Percentiles rank a stretch among this genome's conserved stretches.
Conservation (phyloP, 768 basidiomycete species). For the Leccinum pellstonianum region DNA sequence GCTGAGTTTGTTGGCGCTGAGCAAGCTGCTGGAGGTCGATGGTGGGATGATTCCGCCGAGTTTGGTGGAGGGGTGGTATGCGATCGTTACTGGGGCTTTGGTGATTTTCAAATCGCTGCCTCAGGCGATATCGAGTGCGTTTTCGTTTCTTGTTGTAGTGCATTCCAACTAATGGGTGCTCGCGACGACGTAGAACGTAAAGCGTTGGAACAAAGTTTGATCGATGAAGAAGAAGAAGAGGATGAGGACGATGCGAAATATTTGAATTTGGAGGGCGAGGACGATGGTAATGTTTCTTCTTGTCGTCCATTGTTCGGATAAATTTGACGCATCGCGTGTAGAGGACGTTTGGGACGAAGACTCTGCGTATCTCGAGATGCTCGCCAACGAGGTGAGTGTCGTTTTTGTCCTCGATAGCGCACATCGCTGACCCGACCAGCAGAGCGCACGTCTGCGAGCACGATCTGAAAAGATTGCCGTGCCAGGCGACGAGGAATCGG, state of each 20-base stretch:
- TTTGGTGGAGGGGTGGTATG: slow-evolving; percentile 71
- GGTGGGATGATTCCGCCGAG: slow-evolving; percentile 52
- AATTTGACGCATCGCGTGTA: slow-evolving; percentile 21
- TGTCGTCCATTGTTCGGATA: background rate
- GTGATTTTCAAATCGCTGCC: slow-evolving; percentile 78
- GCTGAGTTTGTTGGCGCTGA: slow-evolving; percentile 72
- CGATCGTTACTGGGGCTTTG: slow-evolving; percentile 67
- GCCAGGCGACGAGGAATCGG: slow-evolving; percentile 34
- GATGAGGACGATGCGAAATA: slow-evolving; percentile 49
- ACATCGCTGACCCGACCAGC: background rate
- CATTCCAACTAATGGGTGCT: background rate
- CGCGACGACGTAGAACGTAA: slow-evolving; percentile 50
- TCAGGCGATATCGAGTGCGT: slow-evolving; percentile 69
- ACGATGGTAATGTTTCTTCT: slow-evolving; percentile 44
- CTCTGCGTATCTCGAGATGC: slow-evolving; percentile 82
- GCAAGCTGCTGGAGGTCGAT: slow-evolving; percentile 72
- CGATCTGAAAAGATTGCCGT: slow-evolving; percentile 45
- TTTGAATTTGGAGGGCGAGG: slow-evolving; percentile 63
- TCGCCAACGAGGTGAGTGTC: slow-evolving; percentile 71
- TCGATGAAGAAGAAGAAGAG: slow-evolving; percentile 45
- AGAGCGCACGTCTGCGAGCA: slow-evolving; percentile 75
- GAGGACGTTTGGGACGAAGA: slow-evolving; percentile 93
- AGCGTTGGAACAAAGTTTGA: slow-evolving; percentile 52
- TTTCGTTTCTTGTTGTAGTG: background rate
- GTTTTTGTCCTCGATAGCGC: background rate